Evolutionary conservation across 2,329 filamentous ascomycete species (phyloP).

Genomic region (Penicillium sp.): DNA sequence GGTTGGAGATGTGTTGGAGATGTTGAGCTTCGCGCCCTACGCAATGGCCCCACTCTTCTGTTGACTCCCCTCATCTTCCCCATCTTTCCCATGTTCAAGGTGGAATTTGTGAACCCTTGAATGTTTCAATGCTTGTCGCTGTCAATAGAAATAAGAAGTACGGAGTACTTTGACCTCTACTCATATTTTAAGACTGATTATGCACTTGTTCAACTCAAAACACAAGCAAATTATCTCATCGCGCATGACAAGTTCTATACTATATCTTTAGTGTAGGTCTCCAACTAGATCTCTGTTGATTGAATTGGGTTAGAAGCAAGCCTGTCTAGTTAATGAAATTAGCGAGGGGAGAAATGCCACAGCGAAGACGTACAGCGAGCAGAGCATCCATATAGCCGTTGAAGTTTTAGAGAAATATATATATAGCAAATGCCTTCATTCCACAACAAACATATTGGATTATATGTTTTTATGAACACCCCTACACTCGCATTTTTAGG

Average conservation of each 20-base stretch:
- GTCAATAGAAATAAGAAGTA: no score
- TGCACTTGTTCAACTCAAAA: neutral
- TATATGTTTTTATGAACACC: no score
- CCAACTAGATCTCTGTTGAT: neutral
- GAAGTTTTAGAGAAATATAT: neutral
- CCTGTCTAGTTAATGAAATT: rapidly evolving
- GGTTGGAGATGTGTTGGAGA: neutral
- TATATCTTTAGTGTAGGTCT: neutral
- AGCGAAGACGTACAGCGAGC: neutral
- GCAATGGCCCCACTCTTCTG: neutral
- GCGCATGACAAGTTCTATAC: neutral
- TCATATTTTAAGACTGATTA: neutral
- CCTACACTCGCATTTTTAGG: neutral
- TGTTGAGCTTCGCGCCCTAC: neutral
- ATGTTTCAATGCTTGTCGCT: no score
- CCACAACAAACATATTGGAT: no score
- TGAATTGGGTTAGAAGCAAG: neutral
- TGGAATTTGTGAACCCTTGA: neutral
- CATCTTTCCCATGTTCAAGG: neutral
- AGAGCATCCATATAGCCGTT: neutral
- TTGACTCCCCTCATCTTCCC: neutral
- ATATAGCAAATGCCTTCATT: neutral
- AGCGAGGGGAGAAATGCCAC: rapidly evolving
- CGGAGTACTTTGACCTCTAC: neutral
- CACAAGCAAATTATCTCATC: neutral